phyloP scores from a whole-genome alignment of 768 basidiomycete species.

The Boletus reticuloceps region DNA sequence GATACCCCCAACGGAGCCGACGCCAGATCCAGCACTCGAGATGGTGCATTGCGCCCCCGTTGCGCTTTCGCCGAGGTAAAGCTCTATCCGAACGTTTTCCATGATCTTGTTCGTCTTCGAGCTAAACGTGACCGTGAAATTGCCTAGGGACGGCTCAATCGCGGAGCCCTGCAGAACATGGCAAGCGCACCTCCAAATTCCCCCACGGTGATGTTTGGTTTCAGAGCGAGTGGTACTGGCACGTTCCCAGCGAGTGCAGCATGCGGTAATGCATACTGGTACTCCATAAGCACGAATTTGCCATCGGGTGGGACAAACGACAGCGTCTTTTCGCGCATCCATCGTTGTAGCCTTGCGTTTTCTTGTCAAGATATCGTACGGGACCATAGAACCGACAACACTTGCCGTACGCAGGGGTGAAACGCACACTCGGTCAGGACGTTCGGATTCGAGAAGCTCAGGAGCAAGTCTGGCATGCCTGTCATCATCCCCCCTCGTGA shows the following conservation, averaged over 20 bases:
- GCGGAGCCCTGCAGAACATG: background rate
- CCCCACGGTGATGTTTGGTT: conserved; percentile 35
- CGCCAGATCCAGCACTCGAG: conserved; percentile 52
- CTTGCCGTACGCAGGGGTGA: conserved; percentile 89
- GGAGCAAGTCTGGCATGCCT: conserved; percentile 87
- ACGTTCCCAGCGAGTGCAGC: conserved; percentile 40
- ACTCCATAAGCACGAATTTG: conserved; percentile 79
- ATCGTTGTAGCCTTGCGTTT: conserved; percentile 64
- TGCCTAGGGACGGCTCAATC: conserved; percentile 36
- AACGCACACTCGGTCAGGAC: conserved; percentile 79
- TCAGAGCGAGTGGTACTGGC: conserved; percentile 51
- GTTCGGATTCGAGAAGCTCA: conserved; percentile 75
- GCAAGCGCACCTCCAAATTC: conserved; percentile 31
- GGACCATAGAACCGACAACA: background rate
- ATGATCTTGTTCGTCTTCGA: conserved; percentile 65
- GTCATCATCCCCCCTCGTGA: conserved; percentile 6
- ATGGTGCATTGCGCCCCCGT: conserved; percentile 70
- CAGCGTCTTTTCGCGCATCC: conserved; percentile 69
- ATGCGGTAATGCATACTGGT: conserved; percentile 58
- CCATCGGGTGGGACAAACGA: conserved; percentile 97
- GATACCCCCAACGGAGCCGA: conserved; percentile 34
- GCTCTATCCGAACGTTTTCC: conserved; percentile 67
- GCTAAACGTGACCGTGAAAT: conserved; percentile 59
- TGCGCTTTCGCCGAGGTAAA: conserved; percentile 74
- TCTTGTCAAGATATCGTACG: conserved; percentile 4